These are phyloP conservation scores for Otatea glauca DNA, from an alignment of 176 grass and related monocot species.

Conservation along the genomic window DNA sequence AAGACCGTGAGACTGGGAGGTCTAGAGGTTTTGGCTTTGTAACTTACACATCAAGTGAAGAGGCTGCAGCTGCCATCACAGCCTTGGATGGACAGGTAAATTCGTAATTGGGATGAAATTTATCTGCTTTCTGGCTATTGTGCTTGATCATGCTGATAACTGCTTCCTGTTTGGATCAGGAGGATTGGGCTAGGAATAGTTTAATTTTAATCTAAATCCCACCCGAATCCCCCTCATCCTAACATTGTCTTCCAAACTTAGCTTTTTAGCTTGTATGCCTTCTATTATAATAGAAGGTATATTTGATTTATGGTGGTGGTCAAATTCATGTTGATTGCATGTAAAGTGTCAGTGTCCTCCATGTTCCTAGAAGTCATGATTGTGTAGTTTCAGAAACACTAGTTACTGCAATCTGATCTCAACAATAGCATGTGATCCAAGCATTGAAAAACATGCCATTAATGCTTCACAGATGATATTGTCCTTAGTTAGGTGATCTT, in stretches of 20 bases:
- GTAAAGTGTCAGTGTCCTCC: neutral
- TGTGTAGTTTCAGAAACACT: neutral
- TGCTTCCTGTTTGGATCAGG: neutral
- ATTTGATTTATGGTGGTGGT: neutral
- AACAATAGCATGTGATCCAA: neutral
- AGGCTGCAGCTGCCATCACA: constrained; percentile 82
- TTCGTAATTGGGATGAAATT: neutral
- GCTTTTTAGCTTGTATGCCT: neutral
- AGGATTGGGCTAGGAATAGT: neutral
- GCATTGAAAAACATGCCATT: neutral
- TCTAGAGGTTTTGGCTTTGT: constrained; percentile 98
- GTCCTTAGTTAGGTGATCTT: neutral
- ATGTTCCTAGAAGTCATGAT: neutral
- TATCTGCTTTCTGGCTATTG: neutral
- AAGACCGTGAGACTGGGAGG: constrained; percentile 78
- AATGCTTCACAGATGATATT: neutral
- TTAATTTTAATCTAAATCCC: neutral
- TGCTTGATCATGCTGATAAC: neutral
- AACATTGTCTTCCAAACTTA: neutral
- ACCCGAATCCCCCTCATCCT: neutral
- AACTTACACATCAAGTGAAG: constrained; percentile 72
- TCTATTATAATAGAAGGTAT: neutral
- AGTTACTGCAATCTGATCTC: neutral
- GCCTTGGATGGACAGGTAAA: constrained; percentile 82
- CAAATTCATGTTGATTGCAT: neutral